phyloP scores from a whole-genome alignment of 176 grass and related monocot genomes.

The Zizania latifolia region DNA sequence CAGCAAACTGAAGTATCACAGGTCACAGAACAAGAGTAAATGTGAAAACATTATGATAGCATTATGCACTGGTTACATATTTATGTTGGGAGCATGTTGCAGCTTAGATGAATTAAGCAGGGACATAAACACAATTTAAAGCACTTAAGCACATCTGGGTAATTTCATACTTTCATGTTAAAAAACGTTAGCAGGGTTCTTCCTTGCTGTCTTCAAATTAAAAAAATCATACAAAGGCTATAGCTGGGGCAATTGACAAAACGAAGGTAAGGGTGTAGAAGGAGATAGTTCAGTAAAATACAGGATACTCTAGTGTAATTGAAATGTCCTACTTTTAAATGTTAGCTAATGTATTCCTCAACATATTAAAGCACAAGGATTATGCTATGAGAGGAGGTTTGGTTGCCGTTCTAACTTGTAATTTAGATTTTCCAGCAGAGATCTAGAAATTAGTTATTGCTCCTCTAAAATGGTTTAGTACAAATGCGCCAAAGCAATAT shows the following conservation, averaged over 20 bases:
- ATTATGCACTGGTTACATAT: not conserved
- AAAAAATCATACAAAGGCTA: not conserved
- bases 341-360: not conserved
- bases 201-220: not conserved
- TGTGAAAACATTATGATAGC: not conserved
- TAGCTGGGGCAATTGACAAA: not conserved
- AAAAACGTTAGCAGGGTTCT: not conserved
- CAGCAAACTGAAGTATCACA: conserved; percentile 12
- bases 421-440: conserved; percentile 1
- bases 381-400: conserved; percentile 8
- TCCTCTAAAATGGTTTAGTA: not conserved
- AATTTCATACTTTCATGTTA: not conserved
- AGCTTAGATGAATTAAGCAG: conserved; percentile 9
- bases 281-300: conserved; percentile 15
- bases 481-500: not conserved
- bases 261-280: not conserved
- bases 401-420: not conserved
- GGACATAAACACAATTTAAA: not conserved
- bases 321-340: conserved; percentile 3
- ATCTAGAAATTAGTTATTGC: not conserved
- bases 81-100: not conserved
- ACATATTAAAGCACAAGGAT: not conserved
- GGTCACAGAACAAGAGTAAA: not conserved
- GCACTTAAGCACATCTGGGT: not conserved
- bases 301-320: not conserved